These are phyloP conservation scores for Mayamaea pseudoterrestris DNA, from an alignment of 108 stramenopile species.

Conservation along the genomic window DNA sequence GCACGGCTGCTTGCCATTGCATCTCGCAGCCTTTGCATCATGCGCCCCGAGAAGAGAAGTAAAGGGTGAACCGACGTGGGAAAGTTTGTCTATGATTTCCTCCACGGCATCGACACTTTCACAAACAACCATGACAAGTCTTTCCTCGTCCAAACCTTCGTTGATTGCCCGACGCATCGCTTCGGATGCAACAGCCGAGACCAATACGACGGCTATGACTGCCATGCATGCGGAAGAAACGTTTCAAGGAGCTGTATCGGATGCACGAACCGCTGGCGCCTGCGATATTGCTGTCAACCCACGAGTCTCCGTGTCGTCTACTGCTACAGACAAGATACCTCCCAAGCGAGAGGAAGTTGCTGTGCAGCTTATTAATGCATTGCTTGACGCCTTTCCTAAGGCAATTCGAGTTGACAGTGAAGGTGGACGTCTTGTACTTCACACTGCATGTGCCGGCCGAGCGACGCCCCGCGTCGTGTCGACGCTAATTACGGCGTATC, in stretches of 20 bases:
- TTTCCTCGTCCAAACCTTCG: slow-evolving; percentile 10
- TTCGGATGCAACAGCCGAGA: slow-evolving; percentile 24
- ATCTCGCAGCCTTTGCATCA: slow-evolving; percentile 77
- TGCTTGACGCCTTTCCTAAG: slow-evolving; percentile 71
- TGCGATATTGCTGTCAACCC: neutral
- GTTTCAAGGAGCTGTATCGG: too few species aligned
- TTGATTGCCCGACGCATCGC: slow-evolving; percentile 16
- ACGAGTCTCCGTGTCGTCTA: slow-evolving; percentile 21
- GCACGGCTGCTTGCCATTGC: slow-evolving; percentile 80
- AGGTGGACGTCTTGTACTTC: slow-evolving; percentile 69
- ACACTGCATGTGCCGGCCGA: slow-evolving; percentile 64
- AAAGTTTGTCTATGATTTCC: too few species aligned
- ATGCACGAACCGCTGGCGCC: slow-evolving; percentile 5
- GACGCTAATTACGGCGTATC: slow-evolving; percentile 60
- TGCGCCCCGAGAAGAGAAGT: slow-evolving; percentile 38
- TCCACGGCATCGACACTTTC: slow-evolving; percentile 1
- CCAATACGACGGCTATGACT: slow-evolving; percentile 22
- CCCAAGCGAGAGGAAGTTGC: slow-evolving; percentile 62
- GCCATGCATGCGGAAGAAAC: slow-evolving; percentile 26
- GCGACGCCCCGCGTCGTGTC: slow-evolving; percentile 59
- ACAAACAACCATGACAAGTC: neutral
- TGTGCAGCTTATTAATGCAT: slow-evolving; percentile 60
- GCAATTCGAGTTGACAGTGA: slow-evolving; percentile 63
- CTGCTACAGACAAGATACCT: slow-evolving; percentile 19
- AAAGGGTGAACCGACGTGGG: too few species aligned